These are phyloP conservation scores for Boechera divaricarpa DNA, from an alignment of 345 rosid genomes.

Conservation along the genomic window DNA sequence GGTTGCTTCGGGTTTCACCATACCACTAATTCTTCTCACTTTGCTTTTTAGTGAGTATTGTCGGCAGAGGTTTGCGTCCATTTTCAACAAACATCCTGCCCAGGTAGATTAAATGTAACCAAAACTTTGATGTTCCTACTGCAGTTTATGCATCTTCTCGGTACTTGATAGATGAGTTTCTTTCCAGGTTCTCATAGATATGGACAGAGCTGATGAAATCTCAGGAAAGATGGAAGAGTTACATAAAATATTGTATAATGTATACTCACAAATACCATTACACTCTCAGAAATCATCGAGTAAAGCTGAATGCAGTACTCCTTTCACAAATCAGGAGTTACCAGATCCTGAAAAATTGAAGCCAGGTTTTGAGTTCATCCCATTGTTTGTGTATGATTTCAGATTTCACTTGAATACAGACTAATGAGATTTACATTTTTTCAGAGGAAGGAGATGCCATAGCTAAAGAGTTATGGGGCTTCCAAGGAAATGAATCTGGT, in stretches of 20 bases:
- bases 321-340: slow-evolving; percentile 33
- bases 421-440: not conserved
- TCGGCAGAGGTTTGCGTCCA: slow-evolving; percentile 70
- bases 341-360: slow-evolving; percentile 46
- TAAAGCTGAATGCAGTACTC: slow-evolving; percentile 29
- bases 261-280: slow-evolving; percentile 66
- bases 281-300: slow-evolving; percentile 37
- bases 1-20: slow-evolving; percentile 71
- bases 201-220: slow-evolving; percentile 80
- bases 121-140: not conserved
- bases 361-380: slow-evolving; percentile 37
- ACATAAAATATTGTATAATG: slow-evolving; percentile 53
- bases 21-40: slow-evolving; percentile 72
- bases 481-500: slow-evolving; percentile 32
- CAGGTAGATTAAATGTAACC: slow-evolving; percentile 54
- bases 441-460: slow-evolving; percentile 41
- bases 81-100: slow-evolving; percentile 64
- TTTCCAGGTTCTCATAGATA: slow-evolving; percentile 72
- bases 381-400: not conserved
- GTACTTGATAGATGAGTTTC: slow-evolving; percentile 33
- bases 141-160: slow-evolving; percentile 12
- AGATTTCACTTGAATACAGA: not conserved
- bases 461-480: slow-evolving; percentile 44
- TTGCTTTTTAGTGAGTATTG: slow-evolving; percentile 86
- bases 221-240: slow-evolving; percentile 64